Percentiles rank a stretch among this genome's conserved stretches.
These are phyloP conservation scores for Microbotryum saponariae DNA, from an alignment of 1,284 basidiomycete genomes.

Conservation along the genomic window DNA sequence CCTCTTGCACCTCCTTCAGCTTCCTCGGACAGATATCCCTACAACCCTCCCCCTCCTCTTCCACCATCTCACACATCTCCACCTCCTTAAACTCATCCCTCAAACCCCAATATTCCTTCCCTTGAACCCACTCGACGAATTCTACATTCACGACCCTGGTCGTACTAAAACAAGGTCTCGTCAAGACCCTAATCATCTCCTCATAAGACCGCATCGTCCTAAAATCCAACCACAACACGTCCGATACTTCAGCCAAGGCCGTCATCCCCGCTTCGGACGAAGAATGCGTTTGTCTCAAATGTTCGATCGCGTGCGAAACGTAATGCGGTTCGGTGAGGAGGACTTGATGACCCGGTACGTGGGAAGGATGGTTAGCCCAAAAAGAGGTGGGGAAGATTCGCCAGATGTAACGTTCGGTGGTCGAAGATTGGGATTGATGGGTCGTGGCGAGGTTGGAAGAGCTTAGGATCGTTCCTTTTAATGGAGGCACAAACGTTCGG, in stretches of 20 bases:
- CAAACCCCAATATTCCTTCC: constrained; percentile 6
- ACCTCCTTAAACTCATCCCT: constrained; percentile 1
- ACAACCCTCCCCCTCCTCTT: background rate
- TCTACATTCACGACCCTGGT: constrained; percentile 16
- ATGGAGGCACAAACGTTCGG: constrained; percentile 13
- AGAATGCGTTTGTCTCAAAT: background rate
- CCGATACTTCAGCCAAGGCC: constrained; percentile 1
- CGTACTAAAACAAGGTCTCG: constrained; percentile 13
- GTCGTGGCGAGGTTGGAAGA: background rate
- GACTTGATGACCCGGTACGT: background rate
- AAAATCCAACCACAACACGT: constrained; percentile 15
- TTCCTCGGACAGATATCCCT: too few relatives aligned
- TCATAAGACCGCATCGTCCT: background rate
- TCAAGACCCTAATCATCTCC: constrained; percentile 2
- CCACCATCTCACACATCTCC: constrained; percentile 6
- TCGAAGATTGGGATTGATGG: background rate
- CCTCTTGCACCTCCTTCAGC: too few relatives aligned
- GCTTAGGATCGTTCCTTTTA: constrained; percentile 1
- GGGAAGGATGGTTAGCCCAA: constrained; percentile 7
- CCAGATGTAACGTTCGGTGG: constrained; percentile 12
- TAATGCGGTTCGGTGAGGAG: constrained; percentile 8
- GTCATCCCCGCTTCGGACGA: background rate
- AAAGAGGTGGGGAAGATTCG: constrained; percentile 15
- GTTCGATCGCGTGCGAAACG: constrained; percentile 6
- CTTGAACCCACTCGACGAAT: background rate